Conservation (phyloP, 2,329 filamentous ascomycete species). For the Akanthomyces dipterigenus region DNA sequence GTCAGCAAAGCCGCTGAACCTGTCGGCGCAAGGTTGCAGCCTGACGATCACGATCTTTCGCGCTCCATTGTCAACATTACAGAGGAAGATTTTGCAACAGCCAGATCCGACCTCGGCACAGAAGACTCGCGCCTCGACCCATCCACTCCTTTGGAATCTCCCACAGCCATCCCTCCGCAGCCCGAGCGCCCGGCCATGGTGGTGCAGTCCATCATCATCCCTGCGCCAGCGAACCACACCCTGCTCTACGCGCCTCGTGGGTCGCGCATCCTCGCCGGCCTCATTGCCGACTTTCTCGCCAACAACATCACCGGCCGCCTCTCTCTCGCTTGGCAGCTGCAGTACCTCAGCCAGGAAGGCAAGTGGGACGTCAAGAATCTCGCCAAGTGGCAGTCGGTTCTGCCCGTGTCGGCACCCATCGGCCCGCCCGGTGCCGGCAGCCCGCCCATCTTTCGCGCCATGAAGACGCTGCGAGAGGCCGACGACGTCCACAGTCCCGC, state of each 20-base stretch:
- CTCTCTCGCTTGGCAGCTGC: conserved; percentile 82
- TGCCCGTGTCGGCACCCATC: conserved; percentile 72
- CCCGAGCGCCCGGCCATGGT: conserved; percentile 43
- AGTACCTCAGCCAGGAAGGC: conserved; percentile 78
- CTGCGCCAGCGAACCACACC: conserved; percentile 73
- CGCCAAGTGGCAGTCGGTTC: conserved; percentile 78
- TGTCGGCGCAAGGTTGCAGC: neutral
- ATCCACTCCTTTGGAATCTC: conserved; percentile 38
- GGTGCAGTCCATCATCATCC: conserved; percentile 64
- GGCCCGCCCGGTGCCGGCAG: conserved; percentile 31
- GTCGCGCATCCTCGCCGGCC: conserved; percentile 68
- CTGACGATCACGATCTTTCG: conserved; percentile 25
- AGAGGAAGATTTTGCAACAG: conserved; percentile 29
- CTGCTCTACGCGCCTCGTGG: conserved; percentile 74
- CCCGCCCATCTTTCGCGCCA: conserved; percentile 67
- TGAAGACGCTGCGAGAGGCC: conserved; percentile 89
- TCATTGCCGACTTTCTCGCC: conserved; percentile 76
- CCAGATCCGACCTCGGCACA: conserved; percentile 16
- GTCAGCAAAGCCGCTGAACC: conserved; percentile 11
- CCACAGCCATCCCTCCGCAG: conserved; percentile 37
- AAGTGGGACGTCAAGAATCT: conserved; percentile 99
- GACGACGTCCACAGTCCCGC: conserved; percentile 75
- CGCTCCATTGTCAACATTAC: conserved; percentile 40
- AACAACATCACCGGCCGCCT: conserved; percentile 69
- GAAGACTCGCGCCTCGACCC: conserved; percentile 39